Conservation (phyloP, 768 basidiomycete genomes). For the Nidula microcarpa region DNA sequence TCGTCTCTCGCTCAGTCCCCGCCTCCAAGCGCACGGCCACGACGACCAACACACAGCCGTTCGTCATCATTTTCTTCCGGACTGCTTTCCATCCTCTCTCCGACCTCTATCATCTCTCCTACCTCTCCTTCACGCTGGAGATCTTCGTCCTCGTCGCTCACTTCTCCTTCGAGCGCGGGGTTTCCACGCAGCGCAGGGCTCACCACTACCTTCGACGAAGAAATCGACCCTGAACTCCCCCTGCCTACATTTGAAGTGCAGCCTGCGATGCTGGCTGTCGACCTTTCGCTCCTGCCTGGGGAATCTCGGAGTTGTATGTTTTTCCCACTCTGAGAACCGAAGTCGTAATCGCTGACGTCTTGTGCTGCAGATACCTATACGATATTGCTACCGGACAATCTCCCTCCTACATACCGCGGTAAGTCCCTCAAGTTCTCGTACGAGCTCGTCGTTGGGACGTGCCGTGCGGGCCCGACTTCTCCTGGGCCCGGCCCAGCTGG, state of each 20-base stretch:
- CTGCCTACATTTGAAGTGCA: conserved; percentile 86
- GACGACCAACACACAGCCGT: conserved; percentile 39
- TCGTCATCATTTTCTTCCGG: conserved; percentile 51
- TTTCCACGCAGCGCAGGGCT: background rate
- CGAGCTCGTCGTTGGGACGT: conserved; percentile 86
- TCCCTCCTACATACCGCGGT: conserved; percentile 91
- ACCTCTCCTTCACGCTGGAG: conserved; percentile 4
- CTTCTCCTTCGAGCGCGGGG: conserved; percentile 9
- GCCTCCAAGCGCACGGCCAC: conserved; percentile 13
- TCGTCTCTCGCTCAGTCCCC: conserved; percentile 31
- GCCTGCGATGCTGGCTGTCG: conserved; percentile 87
- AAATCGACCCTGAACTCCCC: conserved; percentile 58
- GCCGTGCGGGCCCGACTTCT: conserved; percentile 46
- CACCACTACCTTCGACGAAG: conserved; percentile 25
- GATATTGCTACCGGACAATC: conserved; percentile 65
- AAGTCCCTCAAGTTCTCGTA: conserved; percentile 84
- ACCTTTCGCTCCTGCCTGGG: conserved; percentile 77
- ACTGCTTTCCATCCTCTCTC: conserved; percentile 45
- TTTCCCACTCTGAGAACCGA: conserved; percentile 1
- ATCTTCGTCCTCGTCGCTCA: conserved; percentile 11
- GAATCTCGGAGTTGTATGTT: conserved; percentile 79
- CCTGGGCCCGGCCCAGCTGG: conserved; percentile 28
- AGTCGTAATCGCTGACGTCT: background rate
- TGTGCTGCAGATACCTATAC: conserved; percentile 71
- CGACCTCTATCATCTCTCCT: conserved; percentile 16